Evolutionary conservation across 768 basidiomycete genomes (phyloP).

Genomic region (Cytidiella melzeri): DNA sequence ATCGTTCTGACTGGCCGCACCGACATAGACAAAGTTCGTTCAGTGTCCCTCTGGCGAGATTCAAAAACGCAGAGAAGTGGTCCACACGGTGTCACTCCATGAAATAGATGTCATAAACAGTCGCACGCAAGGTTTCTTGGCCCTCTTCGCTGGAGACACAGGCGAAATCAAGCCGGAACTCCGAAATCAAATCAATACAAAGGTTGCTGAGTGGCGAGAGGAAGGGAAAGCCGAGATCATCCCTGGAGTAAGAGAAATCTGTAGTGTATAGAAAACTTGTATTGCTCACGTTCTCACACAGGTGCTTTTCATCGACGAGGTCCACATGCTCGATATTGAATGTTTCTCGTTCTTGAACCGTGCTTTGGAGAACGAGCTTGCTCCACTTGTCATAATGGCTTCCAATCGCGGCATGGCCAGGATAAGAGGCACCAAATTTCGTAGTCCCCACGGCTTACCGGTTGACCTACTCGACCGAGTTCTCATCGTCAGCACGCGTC

Average conservation of each 20-base stretch:
- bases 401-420: constrained; percentile 93
- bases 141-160: constrained; percentile 91
- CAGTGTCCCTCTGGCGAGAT: constrained; percentile 98
- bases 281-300: constrained; percentile 24
- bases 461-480: constrained; percentile 93
- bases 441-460: constrained; percentile 91
- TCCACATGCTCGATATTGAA: constrained; percentile 99
- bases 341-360: constrained; percentile 99
- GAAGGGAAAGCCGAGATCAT: constrained; percentile 98
- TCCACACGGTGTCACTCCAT: constrained; percentile 95
- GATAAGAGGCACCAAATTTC: constrained; percentile 93
- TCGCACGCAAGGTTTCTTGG: constrained; percentile 96
- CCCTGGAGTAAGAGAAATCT: constrained; percentile 68
- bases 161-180: constrained; percentile 98
- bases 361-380: constrained; percentile 87
- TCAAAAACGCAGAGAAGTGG: constrained; percentile 95
- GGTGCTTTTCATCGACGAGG: constrained; percentile 99
- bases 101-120: constrained; percentile 99
- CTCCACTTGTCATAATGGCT: constrained; percentile 97
- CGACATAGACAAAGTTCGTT: constrained; percentile 85
- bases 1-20: not conserved
- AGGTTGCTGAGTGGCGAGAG: constrained; percentile 96
- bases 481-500: constrained; percentile 89
- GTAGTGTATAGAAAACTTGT: not conserved
- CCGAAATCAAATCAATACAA: constrained; percentile 92